Evolutionary conservation across 495 filamentous ascomycete genomes (phyloP).

Genomic region (Xylaria castorea): DNA sequence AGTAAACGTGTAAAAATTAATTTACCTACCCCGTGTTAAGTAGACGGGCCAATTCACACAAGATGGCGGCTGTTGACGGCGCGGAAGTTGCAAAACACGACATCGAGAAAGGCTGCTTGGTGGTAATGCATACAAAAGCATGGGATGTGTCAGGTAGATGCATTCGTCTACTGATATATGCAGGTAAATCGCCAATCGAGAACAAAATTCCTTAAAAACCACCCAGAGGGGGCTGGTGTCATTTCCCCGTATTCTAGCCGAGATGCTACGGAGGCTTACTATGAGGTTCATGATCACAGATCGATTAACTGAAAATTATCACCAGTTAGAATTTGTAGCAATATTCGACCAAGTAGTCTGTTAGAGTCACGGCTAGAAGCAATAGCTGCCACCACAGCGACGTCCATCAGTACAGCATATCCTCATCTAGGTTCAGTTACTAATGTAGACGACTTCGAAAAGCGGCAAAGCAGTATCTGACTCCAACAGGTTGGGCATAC

Average conservation of each 20-base stretch:
- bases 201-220: not conserved
- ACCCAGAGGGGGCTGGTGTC: not conserved
- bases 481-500: slow-evolving; percentile 74
- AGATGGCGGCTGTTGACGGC: not conserved
- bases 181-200: not conserved
- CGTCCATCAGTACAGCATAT: slow-evolving; percentile 39
- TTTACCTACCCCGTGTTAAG: not conserved
- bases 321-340: not conserved
- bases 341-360: not conserved
- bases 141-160: slow-evolving; percentile 13
- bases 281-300: not conserved
- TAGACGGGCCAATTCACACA: not conserved
- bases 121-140: not conserved
- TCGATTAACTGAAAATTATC: not conserved
- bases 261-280: slow-evolving; percentile 13
- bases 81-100: slow-evolving; percentile 13
- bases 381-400: not conserved
- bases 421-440: slow-evolving; percentile 68
- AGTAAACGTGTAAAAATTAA: not conserved
- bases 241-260: not conserved
- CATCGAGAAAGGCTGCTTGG: slow-evolving; percentile 5
- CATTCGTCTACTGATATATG: not conserved
- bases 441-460: slow-evolving; percentile 70
- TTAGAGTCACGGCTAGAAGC: not conserved
- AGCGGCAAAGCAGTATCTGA: slow-evolving; percentile 64